These are phyloP conservation scores for Leccinum barrowsii DNA, from an alignment of 768 basidiomycete species.

Conservation along the genomic window DNA sequence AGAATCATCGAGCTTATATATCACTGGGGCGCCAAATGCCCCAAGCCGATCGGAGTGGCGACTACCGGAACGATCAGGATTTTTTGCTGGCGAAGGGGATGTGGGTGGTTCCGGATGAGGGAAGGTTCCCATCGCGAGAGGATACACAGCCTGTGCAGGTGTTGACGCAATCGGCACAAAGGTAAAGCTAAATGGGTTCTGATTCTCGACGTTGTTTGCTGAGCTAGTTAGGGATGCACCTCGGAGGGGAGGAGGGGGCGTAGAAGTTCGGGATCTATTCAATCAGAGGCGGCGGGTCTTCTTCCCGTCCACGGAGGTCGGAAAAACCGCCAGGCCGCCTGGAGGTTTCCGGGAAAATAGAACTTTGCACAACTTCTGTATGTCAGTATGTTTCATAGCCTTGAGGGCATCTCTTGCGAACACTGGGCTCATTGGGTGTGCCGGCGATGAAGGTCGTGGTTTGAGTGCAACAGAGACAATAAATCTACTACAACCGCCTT, in stretches of 20 bases:
- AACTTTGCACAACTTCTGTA: constrained; percentile 61
- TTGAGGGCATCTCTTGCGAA: constrained; percentile 44
- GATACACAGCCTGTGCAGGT: constrained; percentile 42
- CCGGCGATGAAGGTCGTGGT: constrained; percentile 32
- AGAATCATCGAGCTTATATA: too few species aligned
- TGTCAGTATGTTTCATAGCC: constrained; percentile 49
- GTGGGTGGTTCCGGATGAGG: constrained; percentile 34
- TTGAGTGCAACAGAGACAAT: constrained; percentile 44
- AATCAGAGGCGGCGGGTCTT: constrained; percentile 49
- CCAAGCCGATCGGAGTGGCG: constrained; percentile 32
- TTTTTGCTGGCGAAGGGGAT: constrained; percentile 32
- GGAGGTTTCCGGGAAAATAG: constrained; percentile 10
- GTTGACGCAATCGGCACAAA: constrained; percentile 53
- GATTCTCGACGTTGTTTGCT: constrained; percentile 50
- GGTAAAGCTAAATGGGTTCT: constrained; percentile 49
- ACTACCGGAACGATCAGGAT: constrained; percentile 31
- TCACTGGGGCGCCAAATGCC: constrained; percentile 25
- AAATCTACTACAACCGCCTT: constrained; percentile 14
- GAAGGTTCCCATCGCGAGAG: constrained; percentile 34
- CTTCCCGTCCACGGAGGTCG: constrained; percentile 42
- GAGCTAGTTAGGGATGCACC: constrained; percentile 40
- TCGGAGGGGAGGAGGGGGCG: constrained; percentile 39
- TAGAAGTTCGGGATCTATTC: constrained; percentile 53
- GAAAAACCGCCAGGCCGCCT: constrained; percentile 38
- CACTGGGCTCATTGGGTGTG: constrained; percentile 21